Conservation (phyloP, 768 basidiomycete species). For the Hygrophoropsis aurantiaca region DNA sequence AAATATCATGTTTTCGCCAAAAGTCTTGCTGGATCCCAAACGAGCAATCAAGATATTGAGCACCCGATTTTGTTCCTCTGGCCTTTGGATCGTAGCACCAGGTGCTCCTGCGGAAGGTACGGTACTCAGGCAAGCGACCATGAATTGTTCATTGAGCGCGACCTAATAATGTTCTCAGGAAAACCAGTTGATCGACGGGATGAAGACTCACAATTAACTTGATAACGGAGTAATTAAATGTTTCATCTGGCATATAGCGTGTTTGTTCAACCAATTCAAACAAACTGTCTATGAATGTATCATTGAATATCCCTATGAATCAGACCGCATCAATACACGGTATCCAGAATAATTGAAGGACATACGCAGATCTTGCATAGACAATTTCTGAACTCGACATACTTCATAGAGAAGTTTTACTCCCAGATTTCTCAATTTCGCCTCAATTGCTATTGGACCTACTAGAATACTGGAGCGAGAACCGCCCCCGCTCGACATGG, state of each 20-base stretch:
- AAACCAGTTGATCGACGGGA: not conserved
- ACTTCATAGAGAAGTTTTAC: constrained; percentile 87
- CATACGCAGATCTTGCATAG: constrained; percentile 76
- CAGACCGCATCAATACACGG: constrained; percentile 1
- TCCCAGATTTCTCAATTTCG: constrained; percentile 70
- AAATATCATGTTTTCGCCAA: constrained; percentile 98
- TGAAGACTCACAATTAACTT: constrained; percentile 77
- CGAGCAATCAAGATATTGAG: constrained; percentile 82
- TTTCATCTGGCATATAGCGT: constrained; percentile 82
- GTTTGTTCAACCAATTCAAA: constrained; percentile 96
- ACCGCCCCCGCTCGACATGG: constrained; percentile 24
- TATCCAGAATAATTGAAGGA: constrained; percentile 8
- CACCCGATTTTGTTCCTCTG: constrained; percentile 70
- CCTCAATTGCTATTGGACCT: constrained; percentile 73
- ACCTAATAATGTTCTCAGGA: constrained; percentile 50
- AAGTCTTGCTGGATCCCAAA: constrained; percentile 85
- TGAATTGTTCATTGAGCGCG: constrained; percentile 96
- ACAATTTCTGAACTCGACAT: constrained; percentile 85
- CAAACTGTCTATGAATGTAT: constrained; percentile 82
- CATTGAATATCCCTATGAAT: constrained; percentile 69
- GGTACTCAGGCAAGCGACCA: constrained; percentile 74
- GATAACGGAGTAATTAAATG: constrained; percentile 93
- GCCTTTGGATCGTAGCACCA: constrained; percentile 24
- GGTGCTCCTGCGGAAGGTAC: constrained; percentile 14
- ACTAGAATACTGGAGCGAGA: constrained; percentile 40